These are phyloP conservation scores for Citrus inodora DNA, from an alignment of 345 rosid species.

Conservation along the genomic window DNA sequence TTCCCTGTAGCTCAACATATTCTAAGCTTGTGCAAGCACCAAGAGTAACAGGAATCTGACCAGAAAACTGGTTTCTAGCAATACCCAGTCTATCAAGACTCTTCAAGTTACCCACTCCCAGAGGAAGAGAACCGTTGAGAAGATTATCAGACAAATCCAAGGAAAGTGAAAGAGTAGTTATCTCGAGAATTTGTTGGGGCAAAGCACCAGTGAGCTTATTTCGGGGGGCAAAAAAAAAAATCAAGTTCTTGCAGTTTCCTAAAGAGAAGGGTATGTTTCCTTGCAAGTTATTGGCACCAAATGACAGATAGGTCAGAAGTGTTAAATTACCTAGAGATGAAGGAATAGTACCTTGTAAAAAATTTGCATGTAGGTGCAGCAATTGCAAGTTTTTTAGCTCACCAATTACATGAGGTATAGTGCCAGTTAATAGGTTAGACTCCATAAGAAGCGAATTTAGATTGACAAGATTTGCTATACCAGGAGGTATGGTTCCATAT, in stretches of 20 bases:
- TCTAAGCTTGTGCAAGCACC: conserved; percentile 11
- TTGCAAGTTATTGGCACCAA: no score
- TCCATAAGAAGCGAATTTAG: background rate
- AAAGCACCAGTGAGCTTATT: conserved; percentile 15
- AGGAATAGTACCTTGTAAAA: no score
- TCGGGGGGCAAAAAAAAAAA: background rate
- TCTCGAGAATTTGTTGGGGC: conserved; percentile 3
- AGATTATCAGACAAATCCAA: background rate
- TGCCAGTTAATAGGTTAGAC: conserved; percentile 1
- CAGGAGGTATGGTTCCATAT: background rate
- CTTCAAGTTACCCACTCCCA: conserved; percentile 3
- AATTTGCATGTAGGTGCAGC: background rate
- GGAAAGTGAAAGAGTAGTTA: background rate
- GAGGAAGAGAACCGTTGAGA: conserved; percentile 7
- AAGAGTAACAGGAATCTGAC: conserved; percentile 4
- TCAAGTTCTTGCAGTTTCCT: background rate
- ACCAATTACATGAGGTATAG: conserved; percentile 8
- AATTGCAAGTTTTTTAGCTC: background rate
- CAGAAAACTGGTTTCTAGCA: background rate
- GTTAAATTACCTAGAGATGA: no score
- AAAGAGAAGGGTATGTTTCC: no score
- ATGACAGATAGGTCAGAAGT: no score
- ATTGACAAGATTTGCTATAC: conserved; percentile 19
- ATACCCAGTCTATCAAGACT: background rate
- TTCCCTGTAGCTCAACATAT: background rate